These are phyloP conservation scores for Yamadazyma oceani DNA, from an alignment of 1,139 yeast genomes.

Conservation along the genomic window DNA sequence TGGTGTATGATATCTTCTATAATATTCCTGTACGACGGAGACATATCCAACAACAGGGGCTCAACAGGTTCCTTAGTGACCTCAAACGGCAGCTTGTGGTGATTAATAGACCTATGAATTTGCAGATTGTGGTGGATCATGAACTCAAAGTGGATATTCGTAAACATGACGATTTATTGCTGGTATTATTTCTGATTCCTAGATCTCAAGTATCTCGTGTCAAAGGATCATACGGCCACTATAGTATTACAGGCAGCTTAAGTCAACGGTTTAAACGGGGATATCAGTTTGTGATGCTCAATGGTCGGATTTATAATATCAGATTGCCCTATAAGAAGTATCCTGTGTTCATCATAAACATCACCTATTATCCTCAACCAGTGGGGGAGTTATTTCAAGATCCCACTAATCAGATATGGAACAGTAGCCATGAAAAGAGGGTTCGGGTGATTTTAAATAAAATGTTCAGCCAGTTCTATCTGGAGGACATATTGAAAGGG, in stretches of 20 bases:
- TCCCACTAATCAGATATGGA: constrained; percentile 33
- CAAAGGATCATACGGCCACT: constrained; percentile 22
- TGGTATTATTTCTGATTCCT: not conserved
- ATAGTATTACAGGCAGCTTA: constrained; percentile 29
- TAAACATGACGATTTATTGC: not conserved
- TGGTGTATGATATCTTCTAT: constrained; percentile 49
- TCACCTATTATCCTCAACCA: constrained; percentile 26
- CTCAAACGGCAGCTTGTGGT: constrained; percentile 22
- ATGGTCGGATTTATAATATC: constrained; percentile 33
- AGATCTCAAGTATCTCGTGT: constrained; percentile 10
- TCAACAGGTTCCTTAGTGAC: constrained; percentile 24
- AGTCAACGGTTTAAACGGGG: constrained; percentile 27
- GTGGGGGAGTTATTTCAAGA: constrained; percentile 43
- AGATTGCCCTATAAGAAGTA: constrained; percentile 16
- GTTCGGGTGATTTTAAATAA: constrained; percentile 30
- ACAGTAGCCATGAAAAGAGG: constrained; percentile 23
- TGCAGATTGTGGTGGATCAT: constrained; percentile 8
- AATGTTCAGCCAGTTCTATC: constrained; percentile 24
- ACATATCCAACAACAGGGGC: constrained; percentile 23
- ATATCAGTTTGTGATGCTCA: constrained; percentile 49
- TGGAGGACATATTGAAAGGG: constrained; percentile 2
- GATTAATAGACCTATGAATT: constrained; percentile 3
- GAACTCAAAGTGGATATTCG: constrained; percentile 7
- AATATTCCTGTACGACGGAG: constrained; percentile 58
- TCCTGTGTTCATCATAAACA: constrained; percentile 40